phyloP scores from a whole-genome alignment of 768 basidiomycete genomes.

The Lactifluus pinguis region DNA sequence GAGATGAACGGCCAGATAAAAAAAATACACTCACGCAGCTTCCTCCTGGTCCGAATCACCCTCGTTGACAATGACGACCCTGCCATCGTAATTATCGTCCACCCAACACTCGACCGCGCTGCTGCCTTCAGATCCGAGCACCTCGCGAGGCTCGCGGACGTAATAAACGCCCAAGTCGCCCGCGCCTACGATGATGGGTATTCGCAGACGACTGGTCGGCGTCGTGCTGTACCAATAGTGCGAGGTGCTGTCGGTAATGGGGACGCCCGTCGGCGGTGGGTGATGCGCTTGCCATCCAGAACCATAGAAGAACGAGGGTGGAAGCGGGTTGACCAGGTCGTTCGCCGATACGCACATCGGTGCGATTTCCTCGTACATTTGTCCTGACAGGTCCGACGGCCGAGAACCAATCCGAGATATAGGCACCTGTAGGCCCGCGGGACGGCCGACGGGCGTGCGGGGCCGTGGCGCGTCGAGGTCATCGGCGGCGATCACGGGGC shows the following conservation, averaged over 20 bases:
- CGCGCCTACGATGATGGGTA: slow-evolving; percentile 76
- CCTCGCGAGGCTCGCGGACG: slow-evolving; percentile 55
- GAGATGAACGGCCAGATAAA: background rate
- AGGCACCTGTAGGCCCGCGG: slow-evolving; percentile 47
- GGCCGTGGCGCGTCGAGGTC: slow-evolving; percentile 14
- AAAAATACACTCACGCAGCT: slow-evolving; percentile 49
- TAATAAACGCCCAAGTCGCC: slow-evolving; percentile 94
- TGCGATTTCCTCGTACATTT: slow-evolving; percentile 72
- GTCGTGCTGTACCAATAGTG: slow-evolving; percentile 94
- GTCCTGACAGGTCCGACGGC: slow-evolving; percentile 32
- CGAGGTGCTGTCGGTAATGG: slow-evolving; percentile 46
- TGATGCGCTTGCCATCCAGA: slow-evolving; percentile 84
- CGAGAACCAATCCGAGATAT: slow-evolving; percentile 60
- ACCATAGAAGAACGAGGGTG: slow-evolving; percentile 88
- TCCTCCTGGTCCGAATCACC: slow-evolving; percentile 52
- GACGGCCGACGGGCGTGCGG: slow-evolving; percentile 13
- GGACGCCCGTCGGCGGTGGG: slow-evolving; percentile 36
- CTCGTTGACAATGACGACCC: slow-evolving; percentile 67
- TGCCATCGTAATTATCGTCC: slow-evolving; percentile 85
- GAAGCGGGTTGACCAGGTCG: slow-evolving; percentile 94
- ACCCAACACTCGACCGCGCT: slow-evolving; percentile 90
- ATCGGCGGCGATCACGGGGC: slow-evolving; percentile 22
- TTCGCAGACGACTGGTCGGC: slow-evolving; percentile 71
- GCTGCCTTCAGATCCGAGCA: slow-evolving; percentile 44
- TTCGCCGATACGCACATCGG: slow-evolving; percentile 96